Percentiles rank a stretch among this genome's conserved stretches.
Evolutionary conservation across 1,139 yeast genomes (phyloP).

Genomic region (Pichia sorboxylosa): DNA sequence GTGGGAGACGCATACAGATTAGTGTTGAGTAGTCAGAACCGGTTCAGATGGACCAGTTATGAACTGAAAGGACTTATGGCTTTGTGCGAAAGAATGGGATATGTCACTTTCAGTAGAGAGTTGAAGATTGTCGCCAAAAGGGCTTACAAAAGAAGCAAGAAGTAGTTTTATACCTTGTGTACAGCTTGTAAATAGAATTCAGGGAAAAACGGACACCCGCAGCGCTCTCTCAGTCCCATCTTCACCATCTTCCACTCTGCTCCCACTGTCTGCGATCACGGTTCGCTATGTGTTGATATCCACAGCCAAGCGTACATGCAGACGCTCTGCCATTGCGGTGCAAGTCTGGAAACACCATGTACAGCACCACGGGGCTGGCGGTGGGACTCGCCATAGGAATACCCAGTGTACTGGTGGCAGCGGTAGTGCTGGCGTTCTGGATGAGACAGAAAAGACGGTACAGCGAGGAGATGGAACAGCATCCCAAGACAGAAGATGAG

Average conservation of each 20-base stretch:
- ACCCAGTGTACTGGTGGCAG: constrained; percentile 28
- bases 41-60: constrained; percentile 62
- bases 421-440: constrained; percentile 26
- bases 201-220: too few species aligned
- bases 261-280: too few species aligned
- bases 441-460: constrained; percentile 26
- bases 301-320: not conserved
- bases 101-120: constrained; percentile 13
- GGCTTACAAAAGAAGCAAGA: too few species aligned
- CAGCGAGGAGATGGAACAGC: constrained; percentile 25
- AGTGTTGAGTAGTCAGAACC: constrained; percentile 52
- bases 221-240: too few species aligned
- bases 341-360: too few species aligned
- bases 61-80: constrained; percentile 37
- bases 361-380: constrained; percentile 27
- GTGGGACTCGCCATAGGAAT: constrained; percentile 41
- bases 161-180: too few species aligned
- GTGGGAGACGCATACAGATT: constrained; percentile 63
- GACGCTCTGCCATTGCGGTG: not conserved
- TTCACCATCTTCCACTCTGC: too few species aligned
- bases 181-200: too few species aligned
- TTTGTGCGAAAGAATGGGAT: constrained; percentile 40
- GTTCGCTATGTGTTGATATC: not conserved
- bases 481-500: constrained; percentile 15
- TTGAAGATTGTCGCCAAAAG: constrained; percentile 15